phyloP scores from a whole-genome alignment of 1,284 basidiomycete genomes.

The Trichosporon faecale region DNA sequence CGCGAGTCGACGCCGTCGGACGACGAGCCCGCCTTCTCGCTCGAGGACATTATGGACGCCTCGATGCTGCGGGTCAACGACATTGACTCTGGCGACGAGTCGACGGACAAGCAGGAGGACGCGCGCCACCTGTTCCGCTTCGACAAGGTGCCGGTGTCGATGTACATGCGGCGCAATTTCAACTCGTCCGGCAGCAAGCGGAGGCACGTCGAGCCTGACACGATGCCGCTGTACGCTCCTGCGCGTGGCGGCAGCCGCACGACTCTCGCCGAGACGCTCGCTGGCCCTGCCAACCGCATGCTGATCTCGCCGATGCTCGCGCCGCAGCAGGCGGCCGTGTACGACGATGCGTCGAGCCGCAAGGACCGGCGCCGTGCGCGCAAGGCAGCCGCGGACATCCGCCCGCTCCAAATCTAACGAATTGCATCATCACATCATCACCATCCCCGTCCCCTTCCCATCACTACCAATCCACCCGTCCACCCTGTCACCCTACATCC shows the following conservation, averaged over 20 bases:
- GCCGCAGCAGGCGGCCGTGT: slow-evolving; percentile 12
- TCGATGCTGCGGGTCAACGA: slow-evolving; percentile 33
- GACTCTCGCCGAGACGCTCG: slow-evolving; percentile 21
- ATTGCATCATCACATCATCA: neutral
- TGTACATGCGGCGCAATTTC: slow-evolving; percentile 43
- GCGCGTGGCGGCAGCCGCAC: neutral
- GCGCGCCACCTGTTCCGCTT: slow-evolving; percentile 43
- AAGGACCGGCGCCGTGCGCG: slow-evolving; percentile 22
- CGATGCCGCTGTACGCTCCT: neutral
- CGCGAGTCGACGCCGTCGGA: slow-evolving; percentile 36
- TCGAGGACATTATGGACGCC: slow-evolving; percentile 49
- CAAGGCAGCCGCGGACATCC: slow-evolving; percentile 17
- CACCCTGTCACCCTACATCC: neutral
- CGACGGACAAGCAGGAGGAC: slow-evolving; percentile 21
- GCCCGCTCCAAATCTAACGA: slow-evolving; percentile 22
- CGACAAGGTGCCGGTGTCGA: slow-evolving; percentile 45
- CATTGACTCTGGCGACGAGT: slow-evolving; percentile 21
- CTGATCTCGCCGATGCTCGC: slow-evolving; percentile 24
- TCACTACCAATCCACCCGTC: neutral
- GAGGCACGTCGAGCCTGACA: neutral
- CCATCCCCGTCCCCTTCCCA: neutral
- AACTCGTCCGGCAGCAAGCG: slow-evolving; percentile 14
- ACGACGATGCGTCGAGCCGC: slow-evolving; percentile 24
- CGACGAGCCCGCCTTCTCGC: slow-evolving; percentile 31
- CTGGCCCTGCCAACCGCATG: slow-evolving; percentile 23